Conservation (phyloP, 495 filamentous ascomycete species). For the Gamarada debralockiae region DNA sequence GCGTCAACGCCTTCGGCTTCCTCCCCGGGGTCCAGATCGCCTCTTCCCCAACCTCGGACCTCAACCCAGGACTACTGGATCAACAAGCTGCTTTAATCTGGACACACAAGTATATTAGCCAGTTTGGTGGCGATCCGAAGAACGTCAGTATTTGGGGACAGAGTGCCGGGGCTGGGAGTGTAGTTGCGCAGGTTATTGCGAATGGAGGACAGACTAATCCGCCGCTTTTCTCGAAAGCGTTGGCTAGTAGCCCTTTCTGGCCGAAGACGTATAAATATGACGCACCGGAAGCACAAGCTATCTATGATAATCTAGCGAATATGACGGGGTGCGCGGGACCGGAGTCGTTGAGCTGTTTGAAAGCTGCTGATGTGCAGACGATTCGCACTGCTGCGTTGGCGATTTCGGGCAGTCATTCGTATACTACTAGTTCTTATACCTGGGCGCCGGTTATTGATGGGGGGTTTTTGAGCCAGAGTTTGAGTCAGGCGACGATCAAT, state of each 20-base stretch:
- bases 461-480: slow-evolving; percentile 41
- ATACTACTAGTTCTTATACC: slow-evolving; percentile 48
- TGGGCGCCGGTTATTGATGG: slow-evolving; percentile 59
- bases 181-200: slow-evolving; percentile 63
- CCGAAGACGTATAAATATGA: slow-evolving; percentile 43
- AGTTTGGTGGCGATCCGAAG: slow-evolving; percentile 65
- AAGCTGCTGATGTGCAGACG: slow-evolving; percentile 49
- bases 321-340: slow-evolving; percentile 52
- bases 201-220: slow-evolving; percentile 35
- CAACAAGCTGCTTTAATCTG: slow-evolving; percentile 67
- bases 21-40: slow-evolving; percentile 45
- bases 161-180: slow-evolving; percentile 62
- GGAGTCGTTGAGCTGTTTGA: slow-evolving; percentile 64
- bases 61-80: slow-evolving; percentile 65
- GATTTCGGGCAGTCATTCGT: slow-evolving; percentile 39
- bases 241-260: slow-evolving; percentile 61
- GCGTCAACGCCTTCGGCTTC: slow-evolving; percentile 64
- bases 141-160: slow-evolving; percentile 71
- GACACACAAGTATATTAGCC: slow-evolving; percentile 63
- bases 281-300: slow-evolving; percentile 52
- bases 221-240: slow-evolving; percentile 42
- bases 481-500: slow-evolving; percentile 38
- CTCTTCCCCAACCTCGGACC: slow-evolving; percentile 45
- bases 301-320: slow-evolving; percentile 59
- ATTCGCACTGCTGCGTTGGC: slow-evolving; percentile 51